Evolutionary conservation across 768 basidiomycete genomes (phyloP).

Genomic region (Candolleomyces efflorescens): DNA sequence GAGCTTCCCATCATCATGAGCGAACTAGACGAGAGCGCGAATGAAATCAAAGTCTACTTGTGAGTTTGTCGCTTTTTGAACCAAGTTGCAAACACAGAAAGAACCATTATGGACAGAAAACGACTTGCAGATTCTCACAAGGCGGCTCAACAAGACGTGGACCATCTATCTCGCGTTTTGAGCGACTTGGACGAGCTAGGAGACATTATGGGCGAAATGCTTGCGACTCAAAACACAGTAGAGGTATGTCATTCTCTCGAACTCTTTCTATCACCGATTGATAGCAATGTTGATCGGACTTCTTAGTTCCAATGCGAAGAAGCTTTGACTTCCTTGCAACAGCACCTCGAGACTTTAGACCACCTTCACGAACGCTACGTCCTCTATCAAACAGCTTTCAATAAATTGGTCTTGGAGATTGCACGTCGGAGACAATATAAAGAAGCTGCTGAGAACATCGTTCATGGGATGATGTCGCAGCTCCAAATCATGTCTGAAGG

Average conservation of each 20-base stretch:
- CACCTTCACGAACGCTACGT: constrained; percentile 64
- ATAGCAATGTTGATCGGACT: not conserved
- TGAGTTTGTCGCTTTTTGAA: too few species aligned
- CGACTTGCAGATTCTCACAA: constrained; percentile 42
- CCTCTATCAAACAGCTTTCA: constrained; percentile 69
- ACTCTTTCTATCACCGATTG: not conserved
- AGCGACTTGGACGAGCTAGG: constrained; percentile 74
- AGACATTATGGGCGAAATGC: constrained; percentile 76
- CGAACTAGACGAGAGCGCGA: constrained; percentile 60
- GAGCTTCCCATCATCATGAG: constrained; percentile 72
- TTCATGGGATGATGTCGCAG: constrained; percentile 61
- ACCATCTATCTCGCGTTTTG: constrained; percentile 45
- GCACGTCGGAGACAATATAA: constrained; percentile 62
- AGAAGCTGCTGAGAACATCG: constrained; percentile 60
- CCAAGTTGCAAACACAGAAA: too few species aligned
- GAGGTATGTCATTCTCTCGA: constrained; percentile 48
- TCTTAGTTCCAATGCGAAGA: constrained; percentile 47
- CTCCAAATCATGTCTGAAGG: constrained; percentile 66
- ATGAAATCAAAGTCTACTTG: constrained; percentile 53
- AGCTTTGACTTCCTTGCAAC: constrained; percentile 51
- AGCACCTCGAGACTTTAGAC: constrained; percentile 57
- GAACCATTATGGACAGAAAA: constrained; percentile 50
- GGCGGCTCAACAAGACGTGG: constrained; percentile 41
- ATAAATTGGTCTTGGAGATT: constrained; percentile 70
- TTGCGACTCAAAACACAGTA: constrained; percentile 60